Evolutionary conservation across 106 monocot genomes (phyloP), one percentile per base, ranked within the genome.

Genomic region (Dendrobium officinale): DNA sequence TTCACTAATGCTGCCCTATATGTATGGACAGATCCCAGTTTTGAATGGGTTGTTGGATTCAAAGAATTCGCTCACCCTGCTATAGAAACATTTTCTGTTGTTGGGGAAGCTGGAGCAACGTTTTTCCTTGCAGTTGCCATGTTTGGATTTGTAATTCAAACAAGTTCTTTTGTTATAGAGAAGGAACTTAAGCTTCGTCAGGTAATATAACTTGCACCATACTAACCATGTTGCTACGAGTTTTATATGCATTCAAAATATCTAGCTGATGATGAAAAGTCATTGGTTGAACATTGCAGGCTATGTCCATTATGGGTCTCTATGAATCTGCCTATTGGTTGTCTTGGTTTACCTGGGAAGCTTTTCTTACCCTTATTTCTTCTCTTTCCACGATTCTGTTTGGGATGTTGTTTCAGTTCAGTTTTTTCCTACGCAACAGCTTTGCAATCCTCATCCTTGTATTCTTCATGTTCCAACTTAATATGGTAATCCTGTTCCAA

Each of bases 31-130:
- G 97, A 94, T 88, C 90, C 94, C 76, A 91, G 84, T 80, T 97
- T 97, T 78, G 85, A 79, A 75, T 97, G 97, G 97, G 75, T 75
- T 15, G 94, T 97, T 72, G 89, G 97, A 56, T 43, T 97, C 24
- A 92, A 97, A 55, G 94, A 97, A 89, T 97, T 97, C 77, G 92
- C 97, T 18, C 97, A 97, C 67, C 94, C 97, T 74, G 97, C 97
- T 10, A 89, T 88, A 33, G 85, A 89, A 47, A 92, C 90, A 51
- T 97, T 92, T 79, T 94, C 97, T 83, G 79, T 85, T 33, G 88
- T 94, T 77, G 94, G 77, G 9, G 22, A 49, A 59, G 92, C 89
- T 37, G 97, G 97, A 27, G 92, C 90, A 41, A 94, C 94, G 0
- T 94, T 97, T 82, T 94, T 97, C 82, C 89, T 97, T 77, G 92